Evolutionary conservation across 148 eudicot genomes (phyloP).

Genomic region (Spergularia marina): DNA sequence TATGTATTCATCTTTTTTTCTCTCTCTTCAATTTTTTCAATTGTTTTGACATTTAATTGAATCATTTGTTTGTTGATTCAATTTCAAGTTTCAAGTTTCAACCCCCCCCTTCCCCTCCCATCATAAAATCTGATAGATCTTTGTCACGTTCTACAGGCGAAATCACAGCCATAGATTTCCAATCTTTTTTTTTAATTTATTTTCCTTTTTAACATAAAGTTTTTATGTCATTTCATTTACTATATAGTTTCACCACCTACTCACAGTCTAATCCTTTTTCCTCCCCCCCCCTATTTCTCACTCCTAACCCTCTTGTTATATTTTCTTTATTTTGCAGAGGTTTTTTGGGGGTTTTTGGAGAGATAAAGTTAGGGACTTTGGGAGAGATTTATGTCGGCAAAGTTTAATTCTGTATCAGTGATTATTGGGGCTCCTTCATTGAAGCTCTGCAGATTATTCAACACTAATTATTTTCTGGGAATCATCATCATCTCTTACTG

Average conservation of each 20-base stretch:
- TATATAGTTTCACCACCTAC: constrained; percentile 14
- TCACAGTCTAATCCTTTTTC: neutral
- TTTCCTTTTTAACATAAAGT: neutral
- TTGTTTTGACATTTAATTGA: neutral
- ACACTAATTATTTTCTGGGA: neutral
- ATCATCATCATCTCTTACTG: constrained; percentile 7
- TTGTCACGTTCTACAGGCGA: constrained; percentile 19
- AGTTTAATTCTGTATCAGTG: constrained; percentile 37
- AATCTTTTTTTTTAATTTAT: neutral
- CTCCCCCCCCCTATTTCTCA: neutral
- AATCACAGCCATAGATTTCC: constrained; percentile 28
- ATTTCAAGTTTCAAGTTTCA: no score
- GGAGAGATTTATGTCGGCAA: constrained; percentile 38
- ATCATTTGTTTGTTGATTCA: neutral
- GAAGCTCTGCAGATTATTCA: constrained; percentile 42
- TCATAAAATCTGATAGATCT: constrained; percentile 16
- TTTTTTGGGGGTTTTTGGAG: constrained; percentile 4
- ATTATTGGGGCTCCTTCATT: constrained; percentile 44
- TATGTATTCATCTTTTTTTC: constrained; percentile 13
- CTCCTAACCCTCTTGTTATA: neutral
- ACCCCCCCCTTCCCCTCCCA: no score
- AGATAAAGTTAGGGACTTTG: neutral
- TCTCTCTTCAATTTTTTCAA: neutral
- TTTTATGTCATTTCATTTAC: neutral
- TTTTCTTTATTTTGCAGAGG: constrained; percentile 9